Evolutionary conservation across 23 red algal genomes (phyloP), one percentile per base, ranked within the genome.

Genomic region (Gracilariopsis chorda): DNA sequence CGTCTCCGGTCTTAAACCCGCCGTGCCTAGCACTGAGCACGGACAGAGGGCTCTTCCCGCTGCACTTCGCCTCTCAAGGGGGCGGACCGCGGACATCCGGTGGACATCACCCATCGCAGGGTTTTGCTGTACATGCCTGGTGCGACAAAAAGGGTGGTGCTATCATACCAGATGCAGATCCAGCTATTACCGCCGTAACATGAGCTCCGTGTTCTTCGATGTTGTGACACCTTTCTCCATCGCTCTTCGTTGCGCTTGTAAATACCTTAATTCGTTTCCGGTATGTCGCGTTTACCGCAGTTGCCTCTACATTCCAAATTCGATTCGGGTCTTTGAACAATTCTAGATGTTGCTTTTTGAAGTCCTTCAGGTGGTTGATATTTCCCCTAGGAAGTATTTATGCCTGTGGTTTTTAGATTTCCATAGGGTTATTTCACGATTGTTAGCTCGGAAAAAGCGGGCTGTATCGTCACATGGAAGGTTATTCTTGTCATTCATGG

Each of bases 201-300:
- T 82, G 48, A 0, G 0, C 39, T 58, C 52, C 48, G 13, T 61
- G 5, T 12, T 51, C 52, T 32, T 47, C 59, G 24, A 47, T 82
- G 6, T 53, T 36, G 47, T 56, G 1, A 29, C 36, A 23, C 9
- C n/a, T 55, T 82, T 34, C 48, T 32, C 5, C 48, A 34, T 36
- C 23, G 28, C 59, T 82, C 4, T 21, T 28, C 33, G 11, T 24
- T 14, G 45, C 24, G 59, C 23, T 55, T 56, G 77, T 59, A 36
- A 82, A 82, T 13, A 58, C 77, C 29, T 34, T 51, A 13, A 55
- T n/a, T 35, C 51, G 3, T 82, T 82, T 51, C 34, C 1, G 48
- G 20, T 82, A 82, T 4, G 45, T 59, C 17, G 51, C 49, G 20
- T 82, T 44, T 35, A 82, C 77, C 17, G 77, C 77, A 0, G 77